phyloP scores from a whole-genome alignment of 2,329 filamentous ascomycete species.

The Epichloe coenophiala region DNA sequence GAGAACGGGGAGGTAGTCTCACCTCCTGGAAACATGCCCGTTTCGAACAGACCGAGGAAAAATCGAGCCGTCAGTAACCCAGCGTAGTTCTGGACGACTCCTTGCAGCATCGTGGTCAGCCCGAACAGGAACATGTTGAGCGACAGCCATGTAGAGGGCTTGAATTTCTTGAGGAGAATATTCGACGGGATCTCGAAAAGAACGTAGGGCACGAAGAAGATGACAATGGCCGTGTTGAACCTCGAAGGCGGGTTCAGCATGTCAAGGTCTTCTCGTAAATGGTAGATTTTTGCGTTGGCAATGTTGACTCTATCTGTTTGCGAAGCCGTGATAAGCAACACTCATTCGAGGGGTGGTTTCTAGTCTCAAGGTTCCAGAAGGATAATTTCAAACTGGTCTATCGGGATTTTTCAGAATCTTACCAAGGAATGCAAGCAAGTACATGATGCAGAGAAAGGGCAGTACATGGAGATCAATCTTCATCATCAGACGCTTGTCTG shows the following conservation, averaged over 20 bases:
- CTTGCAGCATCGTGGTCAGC: slow-evolving; percentile 60
- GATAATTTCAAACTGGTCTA: too few relatives aligned
- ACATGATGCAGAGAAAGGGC: slow-evolving; percentile 60
- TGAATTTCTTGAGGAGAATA: slow-evolving; percentile 50
- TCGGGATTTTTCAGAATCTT: slow-evolving; percentile 3
- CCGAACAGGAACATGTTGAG: slow-evolving; percentile 79
- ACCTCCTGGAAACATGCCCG: slow-evolving; percentile 51
- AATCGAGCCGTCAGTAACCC: slow-evolving; percentile 71
- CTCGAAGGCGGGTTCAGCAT: slow-evolving; percentile 35
- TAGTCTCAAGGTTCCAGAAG: too few relatives aligned
- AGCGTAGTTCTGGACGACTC: slow-evolving; percentile 62
- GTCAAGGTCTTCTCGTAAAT: slow-evolving; percentile 46
- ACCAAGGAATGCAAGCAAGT: slow-evolving; percentile 55
- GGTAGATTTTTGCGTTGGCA: slow-evolving; percentile 60
- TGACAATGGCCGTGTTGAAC: slow-evolving; percentile 65
- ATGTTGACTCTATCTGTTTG: slow-evolving; percentile 56
- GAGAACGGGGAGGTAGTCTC: slow-evolving; percentile 5
- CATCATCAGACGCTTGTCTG: slow-evolving; percentile 50
- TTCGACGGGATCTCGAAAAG: slow-evolving; percentile 55
- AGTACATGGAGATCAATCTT: slow-evolving; percentile 61
- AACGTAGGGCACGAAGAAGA: slow-evolving; percentile 73
- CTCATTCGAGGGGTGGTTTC: too few relatives aligned
- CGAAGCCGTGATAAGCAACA: too few relatives aligned
- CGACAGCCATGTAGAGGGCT: slow-evolving; percentile 58
- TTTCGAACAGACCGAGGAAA: slow-evolving; percentile 68